Base-by-base conservation (phyloP, 2,329 filamentous ascomycete species). In the Chalaropsis thielavioides region DNA sequence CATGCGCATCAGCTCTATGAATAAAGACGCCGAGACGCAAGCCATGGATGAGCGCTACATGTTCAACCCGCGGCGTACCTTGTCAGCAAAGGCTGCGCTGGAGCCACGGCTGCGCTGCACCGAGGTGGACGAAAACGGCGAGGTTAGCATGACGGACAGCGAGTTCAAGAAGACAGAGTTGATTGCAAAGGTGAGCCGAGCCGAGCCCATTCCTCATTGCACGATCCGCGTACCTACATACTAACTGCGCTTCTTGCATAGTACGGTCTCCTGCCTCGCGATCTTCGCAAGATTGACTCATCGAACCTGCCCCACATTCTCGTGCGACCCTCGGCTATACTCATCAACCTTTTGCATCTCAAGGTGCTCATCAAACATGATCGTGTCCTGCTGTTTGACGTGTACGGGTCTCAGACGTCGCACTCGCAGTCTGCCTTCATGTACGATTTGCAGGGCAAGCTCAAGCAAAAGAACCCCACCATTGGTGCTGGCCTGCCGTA, bases 151-250 rank as follows among this genome's bases (percentile, higher is more conserved):
- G 66, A 88, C 95, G 22, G 95, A 95, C 72, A 90, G 91, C 67
- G 94, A 97, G 75, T 97, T 96, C 76, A 95, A 94, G 77, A 99
- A 99, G 80, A 94, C 86, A 71, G 94, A 99, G 77, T 80, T 99
- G 59, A 97, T 96, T 74, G 91, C 92, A 63, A 96, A 94, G 81
- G 89, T 92, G 75, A 17, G 64, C 22, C 46, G 22, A 15, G 24
- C 13, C 19, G 17, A 49, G 44, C 2, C 17, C 19, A 1, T 1
- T 22, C 10, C 24, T 51, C 22, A 3, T 51, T 19, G 3, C 19
- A 68, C 40, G 62, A 63, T 38, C 35, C 35, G 35, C 35, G 63
- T 44, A 41, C 54, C 64, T 59, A 61, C n/a, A 63, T 56, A 27
- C 65, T 73, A 62, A 72, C 69, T 43, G 60, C 41, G 65, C 24